phyloP scores from a whole-genome alignment of 257 asterid species.

The Paraleonurus japonicus region DNA sequence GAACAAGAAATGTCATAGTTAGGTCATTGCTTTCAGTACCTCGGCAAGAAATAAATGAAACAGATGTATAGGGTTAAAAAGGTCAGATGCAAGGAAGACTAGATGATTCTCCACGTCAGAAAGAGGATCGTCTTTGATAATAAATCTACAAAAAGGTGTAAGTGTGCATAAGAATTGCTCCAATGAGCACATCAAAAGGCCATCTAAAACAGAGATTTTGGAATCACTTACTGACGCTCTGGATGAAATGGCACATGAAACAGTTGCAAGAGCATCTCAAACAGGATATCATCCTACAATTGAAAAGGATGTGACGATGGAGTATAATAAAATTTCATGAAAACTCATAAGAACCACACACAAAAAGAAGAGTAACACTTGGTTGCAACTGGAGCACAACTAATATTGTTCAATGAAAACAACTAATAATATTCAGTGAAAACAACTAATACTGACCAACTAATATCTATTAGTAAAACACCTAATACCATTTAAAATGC shows the following conservation, averaged over 20 bases:
- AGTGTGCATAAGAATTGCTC: constrained; percentile 9
- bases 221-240: constrained; percentile 43
- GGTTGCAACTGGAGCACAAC: too few relatives aligned
- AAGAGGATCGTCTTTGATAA: constrained; percentile 25
- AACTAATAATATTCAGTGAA: too few relatives aligned
- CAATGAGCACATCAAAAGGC: constrained; percentile 16
- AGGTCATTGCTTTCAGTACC: constrained; percentile 40
- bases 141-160: constrained; percentile 37
- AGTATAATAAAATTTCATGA: constrained; percentile 4
- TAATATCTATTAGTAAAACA: too few relatives aligned
- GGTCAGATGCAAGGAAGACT: constrained; percentile 46
- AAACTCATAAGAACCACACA: constrained; percentile 3
- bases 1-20: background rate
- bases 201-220: constrained; percentile 8
- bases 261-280: constrained; percentile 80
- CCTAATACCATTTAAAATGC: too few relatives aligned
- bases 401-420: too few relatives aligned
- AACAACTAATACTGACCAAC: too few relatives aligned
- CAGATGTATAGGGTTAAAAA: constrained; percentile 66
- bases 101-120: constrained; percentile 31
- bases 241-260: constrained; percentile 43
- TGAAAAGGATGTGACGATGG: constrained; percentile 24
- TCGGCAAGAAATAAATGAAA: constrained; percentile 83
- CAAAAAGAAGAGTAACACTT: too few relatives aligned
- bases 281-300: constrained; percentile 80